Percentiles rank a stretch among this genome's conserved stretches.
These are phyloP conservation scores for Tolypocladium amazonense DNA, from an alignment of 2,329 filamentous ascomycete genomes.

Conservation along the genomic window DNA sequence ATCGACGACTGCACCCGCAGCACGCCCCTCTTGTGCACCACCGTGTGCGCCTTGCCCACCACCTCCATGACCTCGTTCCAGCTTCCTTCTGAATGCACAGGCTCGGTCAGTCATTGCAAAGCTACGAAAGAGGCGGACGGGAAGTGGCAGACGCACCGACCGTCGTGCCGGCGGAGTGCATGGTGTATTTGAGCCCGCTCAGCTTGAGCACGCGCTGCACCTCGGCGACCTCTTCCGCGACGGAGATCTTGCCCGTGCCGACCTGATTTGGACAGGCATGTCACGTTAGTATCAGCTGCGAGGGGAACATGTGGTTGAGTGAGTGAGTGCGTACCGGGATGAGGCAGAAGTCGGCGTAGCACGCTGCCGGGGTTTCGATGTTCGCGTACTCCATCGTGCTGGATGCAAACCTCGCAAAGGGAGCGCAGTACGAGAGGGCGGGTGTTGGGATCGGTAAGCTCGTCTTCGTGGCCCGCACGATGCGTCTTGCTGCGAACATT, in stretches of 20 bases:
- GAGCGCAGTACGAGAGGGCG: background rate
- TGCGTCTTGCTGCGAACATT: background rate
- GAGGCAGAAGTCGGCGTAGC: slow-evolving; percentile 85
- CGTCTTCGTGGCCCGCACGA: background rate
- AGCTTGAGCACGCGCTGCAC: slow-evolving; percentile 77
- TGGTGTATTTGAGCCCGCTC: slow-evolving; percentile 70
- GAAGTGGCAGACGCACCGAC: slow-evolving; percentile 52
- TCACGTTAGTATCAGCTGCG: background rate
- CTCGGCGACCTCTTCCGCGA: slow-evolving; percentile 75
- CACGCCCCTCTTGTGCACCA: slow-evolving; percentile 68
- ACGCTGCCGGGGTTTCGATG: slow-evolving; percentile 57
- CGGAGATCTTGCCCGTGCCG: slow-evolving; percentile 66
- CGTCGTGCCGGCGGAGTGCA: slow-evolving; percentile 92
- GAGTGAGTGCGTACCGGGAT: slow-evolving; percentile 51
- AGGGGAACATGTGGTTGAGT: background rate
- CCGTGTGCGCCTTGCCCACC: slow-evolving; percentile 74
- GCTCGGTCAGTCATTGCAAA: background rate
- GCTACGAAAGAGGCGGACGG: background rate
- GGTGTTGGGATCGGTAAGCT: background rate
- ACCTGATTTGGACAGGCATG: slow-evolving; percentile 37
- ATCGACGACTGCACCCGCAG: slow-evolving; percentile 82
- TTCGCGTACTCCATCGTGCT: slow-evolving; percentile 32
- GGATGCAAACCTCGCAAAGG: background rate
- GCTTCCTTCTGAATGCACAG: slow-evolving; percentile 57
- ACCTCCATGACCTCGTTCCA: slow-evolving; percentile 83